Conservation (phyloP, 2,329 filamentous ascomycete species). For the Cladosporium sp. region DNA sequence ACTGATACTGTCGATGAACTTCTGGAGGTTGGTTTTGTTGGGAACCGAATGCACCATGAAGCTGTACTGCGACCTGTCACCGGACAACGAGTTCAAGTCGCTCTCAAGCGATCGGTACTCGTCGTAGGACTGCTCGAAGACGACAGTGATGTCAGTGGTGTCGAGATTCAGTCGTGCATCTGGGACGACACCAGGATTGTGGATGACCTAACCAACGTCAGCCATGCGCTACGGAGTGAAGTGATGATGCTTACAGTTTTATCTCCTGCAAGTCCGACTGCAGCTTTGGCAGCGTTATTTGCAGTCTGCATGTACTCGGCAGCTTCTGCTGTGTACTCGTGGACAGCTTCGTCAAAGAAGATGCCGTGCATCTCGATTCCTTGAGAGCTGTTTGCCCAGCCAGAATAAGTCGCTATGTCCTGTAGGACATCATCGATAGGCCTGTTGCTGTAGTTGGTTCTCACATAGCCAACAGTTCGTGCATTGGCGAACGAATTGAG, state of each 20-base stretch:
- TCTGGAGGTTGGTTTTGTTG: constrained; percentile 13
- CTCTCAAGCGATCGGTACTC: constrained; percentile 10
- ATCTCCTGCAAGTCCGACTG: constrained; percentile 14
- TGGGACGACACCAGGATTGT: constrained; percentile 21
- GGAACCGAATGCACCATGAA: constrained; percentile 22
- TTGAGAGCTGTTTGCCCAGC: constrained; percentile 20
- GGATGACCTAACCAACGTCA: constrained; percentile 18
- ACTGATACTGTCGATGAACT: constrained; percentile 16
- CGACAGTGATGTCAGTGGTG: constrained; percentile 21
- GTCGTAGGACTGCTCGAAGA: constrained; percentile 20
- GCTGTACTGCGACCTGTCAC: constrained; percentile 15
- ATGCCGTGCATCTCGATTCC: constrained; percentile 21
- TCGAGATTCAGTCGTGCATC: constrained; percentile 13
- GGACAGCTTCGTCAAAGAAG: constrained; percentile 26
- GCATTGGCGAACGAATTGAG: constrained; percentile 27
- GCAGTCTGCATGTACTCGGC: constrained; percentile 13
- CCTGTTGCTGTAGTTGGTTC: constrained; percentile 21
- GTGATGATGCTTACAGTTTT: constrained; percentile 14
- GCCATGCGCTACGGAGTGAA: neutral
- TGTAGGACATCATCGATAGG: constrained; percentile 16
- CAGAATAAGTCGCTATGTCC: constrained; percentile 24
- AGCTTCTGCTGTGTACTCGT: constrained; percentile 13
- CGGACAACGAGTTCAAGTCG: constrained; percentile 12
- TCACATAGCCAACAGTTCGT: constrained; percentile 26
- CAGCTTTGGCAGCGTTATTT: constrained; percentile 18